phyloP scores from a whole-genome alignment of 208 protist species.

The Hexamita inflata region DNA sequence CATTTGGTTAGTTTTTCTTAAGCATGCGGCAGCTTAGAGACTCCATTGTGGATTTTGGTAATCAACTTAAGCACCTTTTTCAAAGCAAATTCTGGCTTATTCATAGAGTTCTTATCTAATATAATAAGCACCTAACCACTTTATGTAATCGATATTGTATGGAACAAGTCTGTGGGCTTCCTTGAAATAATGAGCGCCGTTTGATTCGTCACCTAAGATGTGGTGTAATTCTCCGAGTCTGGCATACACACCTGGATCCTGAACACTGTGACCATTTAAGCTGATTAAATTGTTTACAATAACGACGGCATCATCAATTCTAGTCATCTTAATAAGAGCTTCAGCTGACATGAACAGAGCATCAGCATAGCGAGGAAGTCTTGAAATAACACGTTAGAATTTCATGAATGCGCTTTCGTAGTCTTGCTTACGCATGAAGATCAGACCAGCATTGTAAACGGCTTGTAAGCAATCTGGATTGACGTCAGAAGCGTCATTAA shows the following conservation, averaged over 20 bases:
- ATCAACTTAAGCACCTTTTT: slow-evolving; percentile 2
- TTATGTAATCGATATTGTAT: not conserved
- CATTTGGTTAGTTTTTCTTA: slow-evolving; percentile 18
- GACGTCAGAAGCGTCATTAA: not conserved
- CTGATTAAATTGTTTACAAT: not conserved
- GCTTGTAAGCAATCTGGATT: slow-evolving; percentile 9
- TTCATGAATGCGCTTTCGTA: not conserved
- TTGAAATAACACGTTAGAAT: not conserved
- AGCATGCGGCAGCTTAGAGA: slow-evolving; percentile 8
- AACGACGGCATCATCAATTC: slow-evolving; percentile 7
- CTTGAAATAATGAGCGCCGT: slow-evolving; percentile 23
- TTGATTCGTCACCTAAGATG: not conserved
- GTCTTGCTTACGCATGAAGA: not conserved
- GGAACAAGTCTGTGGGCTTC: slow-evolving; percentile 22
- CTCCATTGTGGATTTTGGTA: not conserved
- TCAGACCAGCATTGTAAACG: slow-evolving; percentile 1
- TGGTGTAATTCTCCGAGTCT: slow-evolving; percentile 17
- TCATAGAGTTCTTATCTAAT: slow-evolving; percentile 23
- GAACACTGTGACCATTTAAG: not conserved
- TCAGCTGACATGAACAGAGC: slow-evolving; percentile 14
- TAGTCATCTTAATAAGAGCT: not conserved
- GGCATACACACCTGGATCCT: not conserved
- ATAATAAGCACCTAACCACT: slow-evolving; percentile 15
- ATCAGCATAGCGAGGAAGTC: slow-evolving; percentile 11
- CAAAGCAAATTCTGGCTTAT: slow-evolving; percentile 13